Conservation (phyloP, 2,329 filamentous ascomycete species). For the Geoglossum cookeanum region DNA sequence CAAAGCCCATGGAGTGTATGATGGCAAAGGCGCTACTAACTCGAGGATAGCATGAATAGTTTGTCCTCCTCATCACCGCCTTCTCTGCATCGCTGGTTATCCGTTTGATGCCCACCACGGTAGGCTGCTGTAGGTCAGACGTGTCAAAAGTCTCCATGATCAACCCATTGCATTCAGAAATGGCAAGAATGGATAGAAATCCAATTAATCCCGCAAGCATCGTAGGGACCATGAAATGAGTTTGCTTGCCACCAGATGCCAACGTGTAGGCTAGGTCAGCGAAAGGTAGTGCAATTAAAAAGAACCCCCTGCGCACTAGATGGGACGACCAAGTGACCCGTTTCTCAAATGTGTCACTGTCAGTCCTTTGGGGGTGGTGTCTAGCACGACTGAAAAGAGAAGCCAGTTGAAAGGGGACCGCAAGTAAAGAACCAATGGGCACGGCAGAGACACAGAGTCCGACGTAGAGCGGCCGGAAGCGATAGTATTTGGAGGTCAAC, state of each 20-base stretch:
- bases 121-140: constrained; percentile 51
- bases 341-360: constrained; percentile 46
- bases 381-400: constrained; percentile 48
- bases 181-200: constrained; percentile 52
- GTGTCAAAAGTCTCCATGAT: constrained; percentile 70
- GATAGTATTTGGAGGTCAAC: constrained; percentile 49
- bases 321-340: constrained; percentile 53
- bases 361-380: constrained; percentile 36
- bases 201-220: constrained; percentile 47
- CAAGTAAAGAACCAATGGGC: constrained; percentile 47
- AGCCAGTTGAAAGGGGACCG: constrained; percentile 56
- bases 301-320: constrained; percentile 46
- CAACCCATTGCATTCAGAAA: constrained; percentile 56
- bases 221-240: constrained; percentile 43
- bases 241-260: constrained; percentile 40
- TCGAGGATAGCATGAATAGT: constrained; percentile 59
- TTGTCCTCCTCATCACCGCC: constrained; percentile 34
- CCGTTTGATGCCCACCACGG: constrained; percentile 33
- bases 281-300: constrained; percentile 47
- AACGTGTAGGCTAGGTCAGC: constrained; percentile 48
- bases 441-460: constrained; percentile 47
- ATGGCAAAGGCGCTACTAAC: constrained; percentile 52
- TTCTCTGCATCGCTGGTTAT: constrained; percentile 21
- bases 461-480: constrained; percentile 41
- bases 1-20: constrained; percentile 49